These are phyloP conservation scores for Verticillium zaregamsianum DNA, from an alignment of 2,329 filamentous ascomycete species.

Conservation along the genomic window DNA sequence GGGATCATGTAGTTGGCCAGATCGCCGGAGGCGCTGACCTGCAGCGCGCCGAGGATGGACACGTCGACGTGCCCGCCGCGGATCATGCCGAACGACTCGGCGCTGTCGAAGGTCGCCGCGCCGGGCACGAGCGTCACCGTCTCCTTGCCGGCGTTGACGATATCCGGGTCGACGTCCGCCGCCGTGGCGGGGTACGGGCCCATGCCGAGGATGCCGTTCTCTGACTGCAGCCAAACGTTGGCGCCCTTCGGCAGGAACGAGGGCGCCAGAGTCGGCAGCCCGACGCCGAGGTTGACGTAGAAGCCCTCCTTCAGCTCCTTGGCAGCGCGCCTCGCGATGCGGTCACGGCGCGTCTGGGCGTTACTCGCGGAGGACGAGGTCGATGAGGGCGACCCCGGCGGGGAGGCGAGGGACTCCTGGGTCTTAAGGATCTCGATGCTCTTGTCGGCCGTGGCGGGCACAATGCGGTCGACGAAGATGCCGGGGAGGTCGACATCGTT, in stretches of 20 bases:
- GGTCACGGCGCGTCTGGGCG: constrained; percentile 54
- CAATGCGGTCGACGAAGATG: constrained; percentile 78
- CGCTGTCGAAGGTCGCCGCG: constrained; percentile 71
- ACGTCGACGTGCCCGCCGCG: constrained; percentile 80
- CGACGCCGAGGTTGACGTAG: constrained; percentile 77
- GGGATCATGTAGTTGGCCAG: constrained; percentile 90
- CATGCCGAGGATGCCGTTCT: constrained; percentile 83
- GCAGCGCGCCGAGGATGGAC: constrained; percentile 76
- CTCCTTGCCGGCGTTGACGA: constrained; percentile 85
- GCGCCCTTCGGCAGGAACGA: constrained; percentile 65
- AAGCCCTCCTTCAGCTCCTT: constrained; percentile 77
- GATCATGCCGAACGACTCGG: constrained; percentile 86
- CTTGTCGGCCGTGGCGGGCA: constrained; percentile 68
- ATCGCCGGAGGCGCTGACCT: constrained; percentile 75
- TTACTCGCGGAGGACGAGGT: constrained; percentile 32
- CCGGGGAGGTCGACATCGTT: constrained; percentile 75
- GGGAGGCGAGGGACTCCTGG: constrained; percentile 26
- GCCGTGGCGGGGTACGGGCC: constrained; percentile 68
- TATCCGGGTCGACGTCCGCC: constrained; percentile 69
- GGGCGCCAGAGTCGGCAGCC: constrained; percentile 84
- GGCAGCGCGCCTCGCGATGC: constrained; percentile 73
- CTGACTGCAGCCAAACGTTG: constrained; percentile 79
- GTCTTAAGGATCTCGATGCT: constrained; percentile 67
- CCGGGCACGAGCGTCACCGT: constrained; percentile 77
- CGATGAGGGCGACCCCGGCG: not conserved